phyloP scores from a whole-genome alignment of 495 filamentous ascomycete genomes.

The Evernia prunastri region DNA sequence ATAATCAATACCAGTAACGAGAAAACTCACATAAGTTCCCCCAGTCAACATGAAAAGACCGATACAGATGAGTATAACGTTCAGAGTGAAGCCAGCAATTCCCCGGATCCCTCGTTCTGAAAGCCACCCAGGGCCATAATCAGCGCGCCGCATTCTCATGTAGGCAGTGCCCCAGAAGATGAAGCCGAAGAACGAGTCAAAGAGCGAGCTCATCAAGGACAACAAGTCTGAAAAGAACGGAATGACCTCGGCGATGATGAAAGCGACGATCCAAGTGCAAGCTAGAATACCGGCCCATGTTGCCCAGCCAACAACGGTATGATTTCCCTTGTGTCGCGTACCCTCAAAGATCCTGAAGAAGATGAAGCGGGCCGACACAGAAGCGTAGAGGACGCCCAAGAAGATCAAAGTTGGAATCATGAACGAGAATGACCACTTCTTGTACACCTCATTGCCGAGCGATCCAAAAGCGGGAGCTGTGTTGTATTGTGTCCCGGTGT shows the following conservation, averaged over 20 bases:
- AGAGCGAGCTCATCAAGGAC: slow-evolving; percentile 80
- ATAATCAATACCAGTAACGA: background rate
- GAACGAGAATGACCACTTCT: slow-evolving; percentile 82
- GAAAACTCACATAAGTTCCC: slow-evolving; percentile 67
- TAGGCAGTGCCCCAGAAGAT: slow-evolving; percentile 92
- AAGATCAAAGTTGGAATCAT: slow-evolving; percentile 92
- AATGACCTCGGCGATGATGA: slow-evolving; percentile 82
- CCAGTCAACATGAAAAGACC: slow-evolving; percentile 69
- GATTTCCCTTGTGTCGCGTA: slow-evolving; percentile 65
- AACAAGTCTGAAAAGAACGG: slow-evolving; percentile 83
- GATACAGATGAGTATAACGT: slow-evolving; percentile 60
- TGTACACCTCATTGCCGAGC: slow-evolving; percentile 59
- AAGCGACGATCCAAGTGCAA: slow-evolving; percentile 66
- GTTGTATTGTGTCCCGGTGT: slow-evolving; percentile 79
- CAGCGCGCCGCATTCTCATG: slow-evolving; percentile 68
- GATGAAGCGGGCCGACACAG: slow-evolving; percentile 77
- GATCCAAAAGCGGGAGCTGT: slow-evolving; percentile 76
- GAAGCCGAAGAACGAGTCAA: slow-evolving; percentile 90
- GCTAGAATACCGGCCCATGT: slow-evolving; percentile 70
- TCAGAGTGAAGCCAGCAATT: slow-evolving; percentile 55
- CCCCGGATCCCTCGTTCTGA: slow-evolving; percentile 54
- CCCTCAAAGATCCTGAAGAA: slow-evolving; percentile 79
- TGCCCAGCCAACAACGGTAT: slow-evolving; percentile 77
- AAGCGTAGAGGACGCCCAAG: slow-evolving; percentile 80
- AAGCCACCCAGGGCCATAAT: slow-evolving; percentile 56